Evolutionary conservation across 257 asterid species (phyloP).

Genomic region (Linderniella brevidens): DNA sequence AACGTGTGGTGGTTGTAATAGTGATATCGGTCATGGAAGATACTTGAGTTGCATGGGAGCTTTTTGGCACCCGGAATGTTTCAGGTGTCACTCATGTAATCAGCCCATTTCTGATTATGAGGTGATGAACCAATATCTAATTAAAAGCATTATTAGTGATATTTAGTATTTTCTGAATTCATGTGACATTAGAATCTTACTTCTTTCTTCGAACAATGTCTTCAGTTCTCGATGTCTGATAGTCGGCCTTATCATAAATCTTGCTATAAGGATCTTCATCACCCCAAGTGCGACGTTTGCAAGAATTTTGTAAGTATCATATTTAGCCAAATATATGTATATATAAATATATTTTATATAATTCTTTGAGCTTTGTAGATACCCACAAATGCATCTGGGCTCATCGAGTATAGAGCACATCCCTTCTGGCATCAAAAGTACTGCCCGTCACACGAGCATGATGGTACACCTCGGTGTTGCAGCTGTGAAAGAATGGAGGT

Average conservation of each 20-base stretch:
- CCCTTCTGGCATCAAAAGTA: slow-evolving; percentile 97
- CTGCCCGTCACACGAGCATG: slow-evolving; percentile 85
- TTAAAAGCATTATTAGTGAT: too few species aligned
- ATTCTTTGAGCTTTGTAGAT: slow-evolving; percentile 29
- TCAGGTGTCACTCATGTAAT: slow-evolving; percentile 64
- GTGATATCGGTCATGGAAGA: slow-evolving; percentile 89
- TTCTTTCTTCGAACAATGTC: slow-evolving; percentile 9
- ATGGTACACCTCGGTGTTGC: slow-evolving; percentile 96
- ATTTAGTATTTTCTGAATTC: neutral
- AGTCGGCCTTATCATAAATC: slow-evolving; percentile 77
- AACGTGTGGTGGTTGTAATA: slow-evolving; percentile 82
- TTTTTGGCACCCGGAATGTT: slow-evolving; percentile 99
- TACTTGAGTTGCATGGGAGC: slow-evolving; percentile 89
- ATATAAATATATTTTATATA: too few species aligned
- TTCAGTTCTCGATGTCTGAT: slow-evolving; percentile 85
- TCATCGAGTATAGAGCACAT: slow-evolving; percentile 93
- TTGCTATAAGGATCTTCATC: slow-evolving; percentile 85
- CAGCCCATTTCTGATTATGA: slow-evolving; percentile 84
- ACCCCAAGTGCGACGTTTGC: slow-evolving; percentile 98
- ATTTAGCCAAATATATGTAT: too few species aligned
- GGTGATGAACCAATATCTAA: slow-evolving; percentile 21
- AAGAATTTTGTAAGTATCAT: slow-evolving; percentile 52
- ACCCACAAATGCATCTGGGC: slow-evolving; percentile 76
- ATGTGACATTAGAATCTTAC: neutral
- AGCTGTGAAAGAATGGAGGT: slow-evolving; percentile 98